Base-by-base conservation (phyloP, 1,284 basidiomycete species). In the Singerocomus inundabilis region DNA sequence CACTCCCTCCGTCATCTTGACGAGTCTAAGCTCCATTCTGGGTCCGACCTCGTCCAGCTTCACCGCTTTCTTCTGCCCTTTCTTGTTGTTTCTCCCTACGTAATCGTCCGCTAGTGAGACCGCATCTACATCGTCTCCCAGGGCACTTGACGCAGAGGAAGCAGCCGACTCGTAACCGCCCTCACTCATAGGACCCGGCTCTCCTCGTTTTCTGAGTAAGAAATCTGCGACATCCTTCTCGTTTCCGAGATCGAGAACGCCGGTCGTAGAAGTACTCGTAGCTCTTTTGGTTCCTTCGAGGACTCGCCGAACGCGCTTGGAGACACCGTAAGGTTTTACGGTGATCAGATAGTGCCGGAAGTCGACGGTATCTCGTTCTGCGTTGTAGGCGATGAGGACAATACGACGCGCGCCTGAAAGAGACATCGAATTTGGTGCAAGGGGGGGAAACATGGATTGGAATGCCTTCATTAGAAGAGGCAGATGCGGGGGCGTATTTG, bases 191-290 rank as follows among this genome's bases (percentile, higher is more conserved):
- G 82, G 80, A 9, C 81, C 85, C 3, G 76, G 72, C 49, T 86
- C 84, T 9, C 88, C 85, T 36, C 75, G 72, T 56, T 80, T 81
- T 28, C 93, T 75, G 31, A 99, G 76, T 51, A 99, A 73, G 69
- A 98, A 99, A 69, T 99, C 96, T 3, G 95, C 92, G 41, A 99
- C 89, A 67, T 99, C 96, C 63, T 90, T 86, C 59, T 95, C 92
- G 57, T 84, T 87, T 4, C 89, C 85, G 12, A 99, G 81, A 68
- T 99, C 85, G 25, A 95, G 77, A 21, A 91, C 67, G 1, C 75
- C 71, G 11, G 69, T 66, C n/a, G 57, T 53, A 6, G 67, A 62
- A 8, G 72, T 68, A 48, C 70, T 70, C 38, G 69, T 65, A 9
- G 74, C 62, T 37, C 66, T 68, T 46, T 78, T 72, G 1, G 72